Evolutionary conservation across 352 stramenopile species (phyloP).

Genomic region (Globisporangium cylindrosporum): DNA sequence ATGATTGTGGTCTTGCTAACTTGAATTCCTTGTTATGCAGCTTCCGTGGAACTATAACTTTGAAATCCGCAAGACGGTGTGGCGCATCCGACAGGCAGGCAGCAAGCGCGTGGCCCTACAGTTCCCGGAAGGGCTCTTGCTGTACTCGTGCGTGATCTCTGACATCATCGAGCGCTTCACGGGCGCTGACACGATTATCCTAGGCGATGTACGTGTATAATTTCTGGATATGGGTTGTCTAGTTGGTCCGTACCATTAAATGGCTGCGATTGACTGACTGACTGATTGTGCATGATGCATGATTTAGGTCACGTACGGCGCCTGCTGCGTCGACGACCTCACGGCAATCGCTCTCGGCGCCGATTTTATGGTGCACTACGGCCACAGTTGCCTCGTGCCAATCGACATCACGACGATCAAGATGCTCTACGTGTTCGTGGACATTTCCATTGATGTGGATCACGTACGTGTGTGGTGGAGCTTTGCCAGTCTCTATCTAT

Average conservation of each 20-base stretch:
- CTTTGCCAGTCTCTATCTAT: background rate
- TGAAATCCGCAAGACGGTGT: constrained; percentile 97
- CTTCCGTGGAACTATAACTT: constrained; percentile 99
- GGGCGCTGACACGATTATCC: constrained; percentile 89
- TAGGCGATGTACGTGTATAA: constrained; percentile 93
- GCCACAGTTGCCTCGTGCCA: constrained; percentile 98
- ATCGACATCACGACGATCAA: constrained; percentile 95
- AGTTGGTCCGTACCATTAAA: background rate
- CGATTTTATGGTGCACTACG: constrained; percentile 99
- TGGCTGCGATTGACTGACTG: background rate
- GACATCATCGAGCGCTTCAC: constrained; percentile 98
- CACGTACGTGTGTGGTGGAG: constrained; percentile 62
- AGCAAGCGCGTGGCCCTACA: constrained; percentile 95
- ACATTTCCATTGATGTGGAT: constrained; percentile 97
- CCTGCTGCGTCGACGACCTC: constrained; percentile 99
- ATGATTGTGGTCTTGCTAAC: background rate
- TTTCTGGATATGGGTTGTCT: background rate
- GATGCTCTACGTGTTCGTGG: constrained; percentile 99
- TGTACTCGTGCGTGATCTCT: constrained; percentile 97
- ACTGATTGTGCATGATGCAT: background rate
- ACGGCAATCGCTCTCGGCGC: constrained; percentile 93
- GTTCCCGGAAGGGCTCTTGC: constrained; percentile 97
- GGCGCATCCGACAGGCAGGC: constrained; percentile 89
- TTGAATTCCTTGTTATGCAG: constrained; percentile 18
- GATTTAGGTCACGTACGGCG: constrained; percentile 94